These are phyloP conservation scores for Plantago major DNA, from an alignment of 257 asterid genomes.

Conservation along the genomic window DNA sequence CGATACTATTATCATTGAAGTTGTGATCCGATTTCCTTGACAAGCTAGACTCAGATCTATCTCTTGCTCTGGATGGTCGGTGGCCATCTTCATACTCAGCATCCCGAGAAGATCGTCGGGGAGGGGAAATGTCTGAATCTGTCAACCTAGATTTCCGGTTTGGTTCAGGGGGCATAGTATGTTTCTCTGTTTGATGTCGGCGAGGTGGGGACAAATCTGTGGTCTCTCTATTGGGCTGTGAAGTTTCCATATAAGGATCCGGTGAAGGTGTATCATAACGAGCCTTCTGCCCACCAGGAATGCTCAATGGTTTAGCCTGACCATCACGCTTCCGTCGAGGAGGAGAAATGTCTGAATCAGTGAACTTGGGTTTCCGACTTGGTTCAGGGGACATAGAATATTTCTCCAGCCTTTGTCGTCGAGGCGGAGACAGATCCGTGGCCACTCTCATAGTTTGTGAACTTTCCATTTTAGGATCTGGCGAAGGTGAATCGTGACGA, in stretches of 20 bases:
- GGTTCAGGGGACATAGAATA: too few relatives aligned
- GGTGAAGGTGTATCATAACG: slow-evolving; percentile 58
- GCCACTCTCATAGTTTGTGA: too few relatives aligned
- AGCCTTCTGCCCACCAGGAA: slow-evolving; percentile 20
- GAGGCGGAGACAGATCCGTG: too few relatives aligned
- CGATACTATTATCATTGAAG: slow-evolving; percentile 11
- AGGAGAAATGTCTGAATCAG: slow-evolving; percentile 23
- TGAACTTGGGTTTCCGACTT: too few relatives aligned
- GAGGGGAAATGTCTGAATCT: slow-evolving; percentile 58
- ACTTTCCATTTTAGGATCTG: not conserved
- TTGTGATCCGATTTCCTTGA: slow-evolving; percentile 12
- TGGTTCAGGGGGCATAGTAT: slow-evolving; percentile 26
- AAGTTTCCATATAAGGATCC: slow-evolving; percentile 20
- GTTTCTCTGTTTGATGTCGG: slow-evolving; percentile 29
- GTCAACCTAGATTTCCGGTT: slow-evolving; percentile 17
- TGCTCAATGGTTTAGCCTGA: not conserved
- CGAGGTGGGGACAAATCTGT: slow-evolving; percentile 62
- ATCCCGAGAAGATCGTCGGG: slow-evolving; percentile 38
- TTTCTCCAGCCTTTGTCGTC: too few relatives aligned
- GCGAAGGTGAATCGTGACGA: slow-evolving; percentile 51
- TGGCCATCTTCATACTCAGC: slow-evolving; percentile 24
- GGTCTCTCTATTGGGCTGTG: slow-evolving; percentile 17
- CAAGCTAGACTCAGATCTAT: slow-evolving; percentile 23
- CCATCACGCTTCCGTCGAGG: slow-evolving; percentile 29
- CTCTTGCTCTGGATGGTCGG: slow-evolving; percentile 30